Evolutionary conservation across 306 rosid genomes (phyloP).

Genomic region (Psophocarpus tetragonolobus): DNA sequence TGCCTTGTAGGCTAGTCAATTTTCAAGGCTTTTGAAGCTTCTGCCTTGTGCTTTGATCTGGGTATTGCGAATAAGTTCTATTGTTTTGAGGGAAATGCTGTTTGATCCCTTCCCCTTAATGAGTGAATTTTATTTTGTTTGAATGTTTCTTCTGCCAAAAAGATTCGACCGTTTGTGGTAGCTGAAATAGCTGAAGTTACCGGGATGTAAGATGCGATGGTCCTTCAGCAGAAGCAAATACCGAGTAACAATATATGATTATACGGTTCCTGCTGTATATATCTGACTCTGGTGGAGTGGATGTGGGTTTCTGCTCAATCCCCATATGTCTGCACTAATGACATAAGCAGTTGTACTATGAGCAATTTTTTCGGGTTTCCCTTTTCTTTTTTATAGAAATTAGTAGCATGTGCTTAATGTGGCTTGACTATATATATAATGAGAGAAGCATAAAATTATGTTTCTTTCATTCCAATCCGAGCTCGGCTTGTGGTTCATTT

Average conservation of each 20-base stretch:
- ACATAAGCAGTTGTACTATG: slow-evolving; percentile 5
- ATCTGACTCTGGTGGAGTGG: slow-evolving; percentile 3
- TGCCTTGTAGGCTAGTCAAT: slow-evolving; percentile 39
- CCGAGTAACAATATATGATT: neutral
- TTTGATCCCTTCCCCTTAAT: slow-evolving; percentile 22
- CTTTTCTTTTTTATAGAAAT: neutral
- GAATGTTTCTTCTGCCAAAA: slow-evolving; percentile 31
- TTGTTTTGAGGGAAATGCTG: slow-evolving; percentile 33
- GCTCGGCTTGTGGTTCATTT: neutral
- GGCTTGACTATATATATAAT: slow-evolving; percentile 18
- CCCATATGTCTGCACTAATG: neutral
- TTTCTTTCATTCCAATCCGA: neutral
- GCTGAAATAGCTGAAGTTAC: slow-evolving; percentile 30
- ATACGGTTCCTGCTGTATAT: neutral
- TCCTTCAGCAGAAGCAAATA: neutral
- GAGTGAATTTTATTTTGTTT: slow-evolving; percentile 18
- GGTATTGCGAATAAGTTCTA: slow-evolving; percentile 42
- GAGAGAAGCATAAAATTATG: neutral
- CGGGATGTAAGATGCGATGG: neutral
- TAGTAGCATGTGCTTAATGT: neutral
- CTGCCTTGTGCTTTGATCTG: slow-evolving; percentile 25
- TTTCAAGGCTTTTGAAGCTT: slow-evolving; percentile 42
- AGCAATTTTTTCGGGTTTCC: neutral
- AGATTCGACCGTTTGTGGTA: slow-evolving; percentile 29
- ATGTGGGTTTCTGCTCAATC: slow-evolving; percentile 1